Evolutionary conservation across 805 yeast species (phyloP).

Genomic region (Cyberlindnera nakhonratchasimensis): DNA sequence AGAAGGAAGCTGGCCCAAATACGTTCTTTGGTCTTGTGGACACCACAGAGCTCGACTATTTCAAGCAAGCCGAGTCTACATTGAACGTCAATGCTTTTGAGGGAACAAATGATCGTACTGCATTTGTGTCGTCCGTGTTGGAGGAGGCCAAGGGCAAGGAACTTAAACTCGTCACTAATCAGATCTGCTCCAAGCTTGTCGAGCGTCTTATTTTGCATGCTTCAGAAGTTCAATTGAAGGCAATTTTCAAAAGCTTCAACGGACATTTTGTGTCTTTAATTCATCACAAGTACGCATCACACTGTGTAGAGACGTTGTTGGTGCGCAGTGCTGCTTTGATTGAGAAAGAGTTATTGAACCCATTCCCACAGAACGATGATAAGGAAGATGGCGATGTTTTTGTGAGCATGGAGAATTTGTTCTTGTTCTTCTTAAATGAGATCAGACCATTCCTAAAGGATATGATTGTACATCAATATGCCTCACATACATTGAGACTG

Average conservation of each 20-base stretch:
- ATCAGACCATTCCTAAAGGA: conserved; percentile 53
- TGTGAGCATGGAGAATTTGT: conserved; percentile 62
- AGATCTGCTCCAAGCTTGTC: conserved; percentile 88
- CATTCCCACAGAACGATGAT: conserved; percentile 32
- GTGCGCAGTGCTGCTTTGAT: conserved; percentile 70
- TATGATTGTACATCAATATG: conserved; percentile 74
- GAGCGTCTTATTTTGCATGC: conserved; percentile 79
- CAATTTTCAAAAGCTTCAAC: conserved; percentile 59
- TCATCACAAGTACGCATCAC: conserved; percentile 89
- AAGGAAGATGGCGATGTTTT: conserved; percentile 30
- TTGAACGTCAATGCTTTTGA: conserved; percentile 78
- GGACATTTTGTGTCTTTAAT: conserved; percentile 77
- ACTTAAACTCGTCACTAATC: conserved; percentile 87
- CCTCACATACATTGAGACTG: conserved; percentile 82
- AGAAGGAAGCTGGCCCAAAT: conserved; percentile 29
- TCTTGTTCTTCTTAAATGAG: conserved; percentile 64
- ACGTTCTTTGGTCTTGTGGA: conserved; percentile 87
- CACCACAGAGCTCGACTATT: conserved; percentile 80
- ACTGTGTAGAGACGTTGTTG: conserved; percentile 83
- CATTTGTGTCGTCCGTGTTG: conserved; percentile 72
- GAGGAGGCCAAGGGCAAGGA: conserved; percentile 89
- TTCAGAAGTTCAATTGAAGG: conserved; percentile 59
- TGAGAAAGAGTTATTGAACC: conserved; percentile 64
- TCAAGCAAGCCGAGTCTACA: conserved; percentile 88
- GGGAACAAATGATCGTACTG: conserved; percentile 63